phyloP scores from a whole-genome alignment of 331 rosid species.

The Rhamnella rubrinervis region DNA sequence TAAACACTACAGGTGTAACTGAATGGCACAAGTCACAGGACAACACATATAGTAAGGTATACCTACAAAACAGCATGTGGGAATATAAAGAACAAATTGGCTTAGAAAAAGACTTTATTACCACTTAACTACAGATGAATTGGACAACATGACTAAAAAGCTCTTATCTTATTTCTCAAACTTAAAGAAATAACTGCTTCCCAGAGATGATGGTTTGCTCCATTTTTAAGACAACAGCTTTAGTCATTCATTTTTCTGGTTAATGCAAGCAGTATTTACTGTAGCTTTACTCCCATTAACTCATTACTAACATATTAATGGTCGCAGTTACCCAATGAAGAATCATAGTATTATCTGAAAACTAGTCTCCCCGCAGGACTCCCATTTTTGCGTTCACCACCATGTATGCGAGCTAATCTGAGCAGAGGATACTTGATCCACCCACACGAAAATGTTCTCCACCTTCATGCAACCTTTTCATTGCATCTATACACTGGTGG shows the following conservation, averaged over 20 bases:
- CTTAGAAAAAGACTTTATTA: no score
- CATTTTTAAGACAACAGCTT: no score
- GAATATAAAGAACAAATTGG: neutral
- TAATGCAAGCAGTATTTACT: no score
- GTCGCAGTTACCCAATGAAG: no score
- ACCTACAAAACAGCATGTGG: neutral
- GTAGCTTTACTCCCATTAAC: no score
- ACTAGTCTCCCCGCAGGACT: slow-evolving; percentile 49
- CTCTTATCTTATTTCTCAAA: no score
- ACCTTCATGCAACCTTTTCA: slow-evolving; percentile 44
- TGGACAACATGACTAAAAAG: no score
- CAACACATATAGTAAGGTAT: neutral
- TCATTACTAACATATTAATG: no score
- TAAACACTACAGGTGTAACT: neutral
- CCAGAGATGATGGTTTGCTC: no score
- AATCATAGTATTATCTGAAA: neutral
- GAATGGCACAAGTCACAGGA: neutral
- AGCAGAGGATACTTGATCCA: slow-evolving; percentile 46
- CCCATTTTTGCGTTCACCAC: slow-evolving; percentile 85
- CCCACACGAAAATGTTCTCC: slow-evolving; percentile 59
- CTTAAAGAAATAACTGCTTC: no score
- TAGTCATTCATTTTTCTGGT: no score
- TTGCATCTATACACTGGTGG: slow-evolving; percentile 47
- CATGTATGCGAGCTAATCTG: slow-evolving; percentile 63
- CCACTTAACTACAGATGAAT: no score